Base-by-base conservation (phyloP, 305 asterid species). In the Nicotiana rustica region DNA sequence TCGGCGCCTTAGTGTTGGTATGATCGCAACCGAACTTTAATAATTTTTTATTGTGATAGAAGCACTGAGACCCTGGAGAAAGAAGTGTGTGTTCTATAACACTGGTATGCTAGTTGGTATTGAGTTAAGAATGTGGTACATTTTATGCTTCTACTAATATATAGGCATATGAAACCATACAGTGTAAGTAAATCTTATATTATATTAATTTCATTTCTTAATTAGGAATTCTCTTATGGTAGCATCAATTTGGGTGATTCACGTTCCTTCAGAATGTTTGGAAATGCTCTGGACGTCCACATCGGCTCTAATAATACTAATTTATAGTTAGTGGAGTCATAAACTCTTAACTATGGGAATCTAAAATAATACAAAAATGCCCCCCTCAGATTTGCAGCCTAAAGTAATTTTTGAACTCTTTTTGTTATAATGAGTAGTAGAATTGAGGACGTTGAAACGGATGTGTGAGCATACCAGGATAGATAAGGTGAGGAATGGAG, bases 181-280 rank as follows among this genome's bases (percentile, higher is more conserved):
- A 10, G 59, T 41, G 35, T 35, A 49, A 49, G 56, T 9, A 10
- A 18, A 38, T 69, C 18, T 69, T 38, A 38, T 38, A 41, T n/a
- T 38, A 2, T 41, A 69, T 69, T n/a, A 69, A 18, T 41, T 31
- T 18, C 13, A 47, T 71, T 71, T 21, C 19, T 21, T 71, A 71
- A 13, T 71, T 47, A 18, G 49, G 49, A 71, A 71, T 71, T 71
- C 33, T 71, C 41, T 44, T 19, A 21, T 21, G 38, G 36, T 6
- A 47, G 61, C 6, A 71, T 19, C 78, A 71, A 71, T 71, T 70
- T 47, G 78, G 19, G n/a, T 47, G 78, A 71, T 71, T 21, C 78
- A 44, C 13, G 61, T 71, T 71, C 36, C 18, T 71, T 71, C 61
- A 71, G 44, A 19, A 44, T 71, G 36, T 13, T 71, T 21, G 61